Evolutionary conservation across 1,284 basidiomycete genomes (phyloP).

Genomic region (Ustilago trichophora): DNA sequence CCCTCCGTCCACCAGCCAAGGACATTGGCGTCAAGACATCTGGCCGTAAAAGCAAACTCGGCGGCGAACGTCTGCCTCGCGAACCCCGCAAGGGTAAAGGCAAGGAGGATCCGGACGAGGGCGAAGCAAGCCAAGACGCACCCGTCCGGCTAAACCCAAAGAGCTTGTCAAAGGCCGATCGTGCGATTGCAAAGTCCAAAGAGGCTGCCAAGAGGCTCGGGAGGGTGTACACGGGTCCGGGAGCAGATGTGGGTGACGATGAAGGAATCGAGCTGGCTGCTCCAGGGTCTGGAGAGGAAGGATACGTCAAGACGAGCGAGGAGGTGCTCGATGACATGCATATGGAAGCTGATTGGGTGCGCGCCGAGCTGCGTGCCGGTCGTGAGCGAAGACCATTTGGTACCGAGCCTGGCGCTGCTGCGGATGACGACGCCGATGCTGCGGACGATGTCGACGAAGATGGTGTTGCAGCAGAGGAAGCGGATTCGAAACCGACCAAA

Average conservation of each 20-base stretch:
- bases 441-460: slow-evolving; percentile 14
- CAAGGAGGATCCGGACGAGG: slow-evolving; percentile 55
- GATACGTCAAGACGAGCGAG: slow-evolving; percentile 52
- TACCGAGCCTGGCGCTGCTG: slow-evolving; percentile 27
- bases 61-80: slow-evolving; percentile 39
- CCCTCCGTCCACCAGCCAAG: slow-evolving; percentile 68
- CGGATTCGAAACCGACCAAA: slow-evolving; percentile 14
- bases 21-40: slow-evolving; percentile 68
- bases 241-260: slow-evolving; percentile 59
- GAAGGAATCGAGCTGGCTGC: slow-evolving; percentile 46
- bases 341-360: slow-evolving; percentile 48
- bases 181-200: slow-evolving; percentile 52
- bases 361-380: slow-evolving; percentile 42
- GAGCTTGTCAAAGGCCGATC: slow-evolving; percentile 33
- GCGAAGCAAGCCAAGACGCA: slow-evolving; percentile 17
- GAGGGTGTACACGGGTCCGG: slow-evolving; percentile 43
- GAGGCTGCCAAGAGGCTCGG: slow-evolving; percentile 43
- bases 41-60: slow-evolving; percentile 64
- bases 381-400: slow-evolving; percentile 37
- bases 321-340: slow-evolving; percentile 55
- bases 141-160: slow-evolving; percentile 23
- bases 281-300: slow-evolving; percentile 51
- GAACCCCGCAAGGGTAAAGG: slow-evolving; percentile 49
- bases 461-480: slow-evolving; percentile 12
- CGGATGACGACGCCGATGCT: slow-evolving; percentile 16